Conservation (phyloP, 192 early-diverging fungal species). For the Linnemannia hyalina region DNA sequence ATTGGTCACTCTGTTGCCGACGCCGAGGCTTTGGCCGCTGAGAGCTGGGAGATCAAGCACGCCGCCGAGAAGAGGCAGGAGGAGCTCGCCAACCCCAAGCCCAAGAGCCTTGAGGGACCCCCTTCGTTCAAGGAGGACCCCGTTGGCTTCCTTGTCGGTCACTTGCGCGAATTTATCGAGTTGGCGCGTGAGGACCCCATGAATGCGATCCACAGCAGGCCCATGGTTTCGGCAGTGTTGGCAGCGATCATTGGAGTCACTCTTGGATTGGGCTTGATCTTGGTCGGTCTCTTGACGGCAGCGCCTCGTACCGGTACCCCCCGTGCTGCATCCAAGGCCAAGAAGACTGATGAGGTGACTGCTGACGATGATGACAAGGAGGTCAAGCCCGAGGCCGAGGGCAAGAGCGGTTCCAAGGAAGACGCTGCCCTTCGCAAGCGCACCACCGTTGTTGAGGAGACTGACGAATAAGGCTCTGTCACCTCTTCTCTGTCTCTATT, state of each 20-base stretch:
- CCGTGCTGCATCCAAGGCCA: conserved; percentile 42
- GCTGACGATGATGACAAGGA: conserved; percentile 46
- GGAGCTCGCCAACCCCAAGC: conserved; percentile 55
- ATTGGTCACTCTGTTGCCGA: conserved; percentile 78
- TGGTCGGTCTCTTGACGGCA: conserved; percentile 49
- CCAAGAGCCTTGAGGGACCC: conserved; percentile 7
- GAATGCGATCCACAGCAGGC: conserved; percentile 54
- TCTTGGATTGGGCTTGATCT: conserved; percentile 42
- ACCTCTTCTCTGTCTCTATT: neutral
- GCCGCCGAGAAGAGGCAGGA: conserved; percentile 75
- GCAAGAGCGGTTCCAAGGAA: conserved; percentile 19
- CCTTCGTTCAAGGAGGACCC: conserved; percentile 55
- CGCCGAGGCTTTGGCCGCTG: conserved; percentile 78
- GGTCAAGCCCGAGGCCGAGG: neutral
- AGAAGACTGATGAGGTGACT: conserved; percentile 60
- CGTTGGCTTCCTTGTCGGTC: conserved; percentile 32
- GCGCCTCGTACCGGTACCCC: conserved; percentile 8
- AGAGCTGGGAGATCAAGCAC: conserved; percentile 85
- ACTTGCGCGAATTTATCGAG: conserved; percentile 53
- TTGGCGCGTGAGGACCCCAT: conserved; percentile 53
- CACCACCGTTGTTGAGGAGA: conserved; percentile 29
- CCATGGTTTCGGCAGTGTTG: conserved; percentile 47
- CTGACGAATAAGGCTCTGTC: conserved; percentile 22
- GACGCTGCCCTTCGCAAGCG: conserved; percentile 32
- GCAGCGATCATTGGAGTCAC: conserved; percentile 40